Conservation (phyloP, 768 basidiomycete species). For the Gelatoporia subvermispora region DNA sequence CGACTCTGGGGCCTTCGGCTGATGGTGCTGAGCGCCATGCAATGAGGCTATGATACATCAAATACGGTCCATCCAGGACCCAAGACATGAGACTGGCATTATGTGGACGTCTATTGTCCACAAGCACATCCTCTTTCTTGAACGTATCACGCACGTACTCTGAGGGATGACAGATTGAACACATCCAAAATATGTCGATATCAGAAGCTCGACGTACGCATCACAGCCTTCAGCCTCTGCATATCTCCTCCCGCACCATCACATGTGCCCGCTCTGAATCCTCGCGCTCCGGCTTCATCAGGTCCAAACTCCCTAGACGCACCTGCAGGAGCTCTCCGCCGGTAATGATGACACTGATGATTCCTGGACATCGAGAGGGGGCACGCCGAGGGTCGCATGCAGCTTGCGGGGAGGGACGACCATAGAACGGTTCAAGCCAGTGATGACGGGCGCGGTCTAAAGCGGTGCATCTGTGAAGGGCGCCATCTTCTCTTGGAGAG, state of each 20-base stretch:
- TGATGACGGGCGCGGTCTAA: conserved; percentile 24
- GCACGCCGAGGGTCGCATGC: conserved; percentile 73
- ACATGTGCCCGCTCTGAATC: conserved; percentile 44
- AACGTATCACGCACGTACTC: conserved; percentile 28
- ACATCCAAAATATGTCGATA: neutral
- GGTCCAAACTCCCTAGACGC: conserved; percentile 43
- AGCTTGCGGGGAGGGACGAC: conserved; percentile 52
- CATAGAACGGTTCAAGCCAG: conserved; percentile 58
- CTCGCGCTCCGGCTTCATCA: conserved; percentile 39
- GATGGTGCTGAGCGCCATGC: conserved; percentile 32
- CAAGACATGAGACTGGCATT: conserved; percentile 23
- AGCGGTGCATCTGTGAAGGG: conserved; percentile 28
- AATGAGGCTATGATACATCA: conserved; percentile 26
- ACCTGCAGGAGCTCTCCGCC: conserved; percentile 27
- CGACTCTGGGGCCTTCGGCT: conserved; percentile 26
- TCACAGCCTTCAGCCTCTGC: conserved; percentile 25
- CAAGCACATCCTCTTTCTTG: conserved; percentile 24
- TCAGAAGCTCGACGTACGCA: conserved; percentile 24
- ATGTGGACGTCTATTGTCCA: conserved; percentile 28
- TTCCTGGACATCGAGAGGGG: conserved; percentile 41
- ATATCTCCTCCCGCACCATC: conserved; percentile 36
- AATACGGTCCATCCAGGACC: neutral
- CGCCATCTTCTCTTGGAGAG: conserved; percentile 20
- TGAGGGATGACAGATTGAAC: conserved; percentile 2
- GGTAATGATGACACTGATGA: neutral